Evolutionary conservation across 2,329 filamentous ascomycete genomes (phyloP), one percentile per base, ranked within the genome.

Genomic region (Sarocladiaceae sp.): DNA sequence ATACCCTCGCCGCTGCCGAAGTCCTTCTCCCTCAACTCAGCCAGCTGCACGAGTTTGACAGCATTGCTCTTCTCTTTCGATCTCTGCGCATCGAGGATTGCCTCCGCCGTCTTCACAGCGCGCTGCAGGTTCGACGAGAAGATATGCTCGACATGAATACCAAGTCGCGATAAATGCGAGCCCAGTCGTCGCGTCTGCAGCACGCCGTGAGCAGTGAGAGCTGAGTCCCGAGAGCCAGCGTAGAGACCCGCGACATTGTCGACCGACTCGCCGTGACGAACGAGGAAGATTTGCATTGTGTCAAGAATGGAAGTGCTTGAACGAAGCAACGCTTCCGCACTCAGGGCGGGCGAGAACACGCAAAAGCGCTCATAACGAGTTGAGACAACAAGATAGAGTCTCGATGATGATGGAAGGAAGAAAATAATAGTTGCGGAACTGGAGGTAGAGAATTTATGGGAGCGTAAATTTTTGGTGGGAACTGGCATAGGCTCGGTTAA

Each of bases 251-350:
- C 84, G 47, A 93, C 83, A 62, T 95, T 95, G 66, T 95, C 86
- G 51, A 94, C 85, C 13, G 88, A 91, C 68, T 95, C 89, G 58
- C 83, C 89, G 71, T 95, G 89, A 46, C 89, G 82, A 56, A 95
- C 80, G 55, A 95, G 74, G 56, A 89, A 80, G 45, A 95, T 52
- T 48, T 57, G 63, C 62, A 66, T 66, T 62, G 44, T 47, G 40
- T 3, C 9, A 23, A 23, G 21, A 24, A 23, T n/a, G 24, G 4
- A 7, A 42, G 20, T 32, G 29, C 9, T 6, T 33, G n/a, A 20
- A 9, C 13, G 33, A 33, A 21, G 23, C 10, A 4, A 31, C 12
- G 11, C 9, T 21, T 26, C 40, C 27, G 31, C 23, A 33, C 33
- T 47, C 45, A 48, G 27, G 46, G 43, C 26, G 46, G 46, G 26